These are phyloP conservation scores for Anthracocystis walkeri DNA, from an alignment of 1,284 basidiomycete genomes.

Conservation along the genomic window DNA sequence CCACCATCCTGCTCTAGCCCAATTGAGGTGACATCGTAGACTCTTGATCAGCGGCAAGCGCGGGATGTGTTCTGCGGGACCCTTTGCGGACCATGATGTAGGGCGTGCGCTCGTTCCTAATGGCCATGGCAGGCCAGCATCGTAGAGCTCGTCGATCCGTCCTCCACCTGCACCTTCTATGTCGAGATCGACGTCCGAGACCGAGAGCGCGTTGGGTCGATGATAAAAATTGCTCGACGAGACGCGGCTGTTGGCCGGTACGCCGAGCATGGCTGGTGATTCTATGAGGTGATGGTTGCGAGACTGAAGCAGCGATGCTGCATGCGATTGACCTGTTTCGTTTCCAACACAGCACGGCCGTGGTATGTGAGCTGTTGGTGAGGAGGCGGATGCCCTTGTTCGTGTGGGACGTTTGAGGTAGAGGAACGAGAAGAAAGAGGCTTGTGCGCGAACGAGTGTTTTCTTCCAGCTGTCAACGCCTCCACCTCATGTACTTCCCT, in stretches of 20 bases:
- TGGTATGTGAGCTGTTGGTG: background rate
- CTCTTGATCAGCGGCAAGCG: conserved; percentile 44
- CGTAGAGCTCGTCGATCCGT: conserved; percentile 63
- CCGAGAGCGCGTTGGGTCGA: conserved; percentile 25
- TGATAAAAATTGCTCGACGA: conserved; percentile 39
- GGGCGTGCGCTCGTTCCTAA: conserved; percentile 27
- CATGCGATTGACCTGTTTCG: too few relatives aligned
- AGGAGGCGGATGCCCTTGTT: background rate
- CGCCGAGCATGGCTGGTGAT: conserved; percentile 34
- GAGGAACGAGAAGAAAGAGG: conserved; percentile 3
- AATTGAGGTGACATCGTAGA: conserved; percentile 49
- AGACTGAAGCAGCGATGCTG: background rate
- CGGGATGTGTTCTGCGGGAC: conserved; percentile 53
- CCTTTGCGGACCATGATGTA: conserved; percentile 62
- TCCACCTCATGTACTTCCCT: conserved; percentile 17
- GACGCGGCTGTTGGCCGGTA: conserved; percentile 40
- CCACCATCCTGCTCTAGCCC: conserved; percentile 58
- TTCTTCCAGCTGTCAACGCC: conserved; percentile 15
- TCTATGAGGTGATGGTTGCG: background rate
- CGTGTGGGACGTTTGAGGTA: background rate
- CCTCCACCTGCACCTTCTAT: conserved; percentile 62
- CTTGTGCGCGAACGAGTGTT: conserved; percentile 8
- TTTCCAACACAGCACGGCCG: too few relatives aligned
- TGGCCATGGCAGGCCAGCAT: conserved; percentile 54
- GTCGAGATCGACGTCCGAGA: conserved; percentile 64